phyloP scores from a whole-genome alignment of 2,329 filamentous ascomycete genomes.

The Penicillium olsonii region DNA sequence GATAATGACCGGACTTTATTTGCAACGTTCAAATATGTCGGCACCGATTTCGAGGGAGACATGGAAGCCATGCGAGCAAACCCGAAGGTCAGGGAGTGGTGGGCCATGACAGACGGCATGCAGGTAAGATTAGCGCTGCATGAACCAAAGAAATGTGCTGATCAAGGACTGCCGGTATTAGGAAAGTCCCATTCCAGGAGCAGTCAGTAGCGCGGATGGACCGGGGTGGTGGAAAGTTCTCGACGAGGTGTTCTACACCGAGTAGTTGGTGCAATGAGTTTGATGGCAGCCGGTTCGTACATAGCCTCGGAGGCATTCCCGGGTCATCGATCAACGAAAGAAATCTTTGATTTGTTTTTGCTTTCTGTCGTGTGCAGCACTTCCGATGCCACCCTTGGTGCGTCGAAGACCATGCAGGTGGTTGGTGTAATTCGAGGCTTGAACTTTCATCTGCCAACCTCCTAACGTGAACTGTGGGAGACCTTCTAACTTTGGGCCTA shows the following conservation, averaged over 20 bases:
- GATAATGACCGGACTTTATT: conserved; percentile 71
- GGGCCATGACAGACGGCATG: conserved; percentile 75
- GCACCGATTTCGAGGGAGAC: conserved; percentile 69
- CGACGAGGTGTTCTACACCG: conserved; percentile 39
- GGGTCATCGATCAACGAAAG: conserved; percentile 48
- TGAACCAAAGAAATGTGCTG: neutral
- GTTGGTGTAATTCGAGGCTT: conserved; percentile 45
- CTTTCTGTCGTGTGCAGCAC: conserved; percentile 69
- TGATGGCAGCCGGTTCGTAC: neutral
- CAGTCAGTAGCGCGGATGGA: conserved; percentile 35
- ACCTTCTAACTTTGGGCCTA: neutral
- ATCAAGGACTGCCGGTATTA: conserved; percentile 8
- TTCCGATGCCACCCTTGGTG: conserved; percentile 80
- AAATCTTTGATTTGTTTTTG: conserved; percentile 78
- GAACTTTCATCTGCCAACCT: conserved; percentile 47
- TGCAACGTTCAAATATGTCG: conserved; percentile 77
- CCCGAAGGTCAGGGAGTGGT: conserved; percentile 74
- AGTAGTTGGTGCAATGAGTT: conserved; percentile 11
- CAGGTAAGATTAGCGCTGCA: conserved; percentile 50
- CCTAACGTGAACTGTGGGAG: conserved; percentile 11
- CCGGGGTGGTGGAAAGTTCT: conserved; percentile 40
- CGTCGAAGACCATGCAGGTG: conserved; percentile 76
- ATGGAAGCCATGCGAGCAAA: conserved; percentile 77
- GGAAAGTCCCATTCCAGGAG: conserved; percentile 36
- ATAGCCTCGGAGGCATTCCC: conserved; percentile 1